Evolutionary conservation across 2,329 filamentous ascomycete genomes (phyloP), one percentile per base, ranked within the genome.

Genomic region (Epicoccum nigrum): DNA sequence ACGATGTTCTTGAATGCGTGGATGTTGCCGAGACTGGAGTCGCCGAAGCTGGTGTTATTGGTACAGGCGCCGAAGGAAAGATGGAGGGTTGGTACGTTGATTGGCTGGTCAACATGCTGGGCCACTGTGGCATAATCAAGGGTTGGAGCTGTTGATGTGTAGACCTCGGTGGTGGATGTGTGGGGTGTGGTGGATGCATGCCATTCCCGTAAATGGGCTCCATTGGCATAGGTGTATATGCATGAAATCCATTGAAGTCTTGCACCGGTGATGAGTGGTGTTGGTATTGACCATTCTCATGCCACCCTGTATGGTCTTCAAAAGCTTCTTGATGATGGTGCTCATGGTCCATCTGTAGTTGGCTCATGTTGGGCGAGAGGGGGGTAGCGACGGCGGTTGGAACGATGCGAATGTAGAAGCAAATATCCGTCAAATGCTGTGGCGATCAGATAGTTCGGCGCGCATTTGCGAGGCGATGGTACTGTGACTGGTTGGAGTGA

Each of bases 31-130:
- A 74, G 31, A 74, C 70, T 41, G 72, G 73, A 20, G 72, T 74
- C 17, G 72, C 68, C 11, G 71, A 70, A 45, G 70, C 70, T 15
- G 71, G 70, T 15, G 70, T 71, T 34, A 73, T 67, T 30, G 70
- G 68, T 16, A 71, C 65, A 20, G 72, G 69, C 7, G 71, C 70
- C 1, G 70, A 69, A 40, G 69, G 70, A 33, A 70, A 73, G 31
- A 73, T 63, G 28, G 71, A 66, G 11, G 70, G 69, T 38, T 71
- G 71, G 47, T 74, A 75, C 44, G 66, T 72, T 21, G 72, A 74
- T 62, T 75, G 72, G 59, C 72, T 73, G 15, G 73, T 74, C 60
- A 75, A 66, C 71, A 74, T 74, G 57, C 71, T 74, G 45, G 73
- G 73, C 73, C 73, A 74, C 46, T 65, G 63, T n/a, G 63, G 61